Conservation (phyloP, 2,329 filamentous ascomycete species). For the Apiospora pterosperma region DNA sequence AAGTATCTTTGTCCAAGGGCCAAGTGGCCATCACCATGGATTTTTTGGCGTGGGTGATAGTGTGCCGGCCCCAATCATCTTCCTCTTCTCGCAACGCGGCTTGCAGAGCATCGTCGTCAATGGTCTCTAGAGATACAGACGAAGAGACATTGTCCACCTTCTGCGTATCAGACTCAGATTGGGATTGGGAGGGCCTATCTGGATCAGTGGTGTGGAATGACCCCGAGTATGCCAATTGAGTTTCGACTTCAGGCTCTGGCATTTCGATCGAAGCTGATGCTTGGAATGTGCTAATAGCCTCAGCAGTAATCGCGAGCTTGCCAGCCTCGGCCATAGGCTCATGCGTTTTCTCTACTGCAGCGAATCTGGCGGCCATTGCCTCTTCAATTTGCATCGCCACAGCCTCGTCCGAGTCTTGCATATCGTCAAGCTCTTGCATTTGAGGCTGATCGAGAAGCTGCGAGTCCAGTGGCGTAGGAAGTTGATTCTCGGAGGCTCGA, state of each 20-base stretch:
- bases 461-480: constrained; percentile 7
- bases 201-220: background rate
- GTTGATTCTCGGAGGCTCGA: background rate
- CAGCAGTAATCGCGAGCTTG: background rate
- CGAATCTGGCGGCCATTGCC: background rate
- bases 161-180: background rate
- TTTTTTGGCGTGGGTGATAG: background rate
- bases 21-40: background rate
- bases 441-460: background rate
- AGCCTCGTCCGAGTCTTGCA: background rate
- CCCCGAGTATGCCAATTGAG: background rate
- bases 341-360: background rate
- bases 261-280: background rate
- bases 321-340: background rate
- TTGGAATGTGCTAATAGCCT: background rate
- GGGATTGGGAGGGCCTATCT: background rate
- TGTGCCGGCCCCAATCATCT: background rate
- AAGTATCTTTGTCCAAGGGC: background rate
- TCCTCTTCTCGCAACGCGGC: constrained; percentile 5
- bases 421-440: background rate
- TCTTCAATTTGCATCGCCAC: background rate
- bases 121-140: constrained; percentile 1
- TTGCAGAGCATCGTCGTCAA: constrained; percentile 11
- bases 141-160: background rate
- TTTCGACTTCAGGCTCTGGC: background rate